Conservation (phyloP, 768 basidiomycete species). For the Amyloporia xantha region DNA sequence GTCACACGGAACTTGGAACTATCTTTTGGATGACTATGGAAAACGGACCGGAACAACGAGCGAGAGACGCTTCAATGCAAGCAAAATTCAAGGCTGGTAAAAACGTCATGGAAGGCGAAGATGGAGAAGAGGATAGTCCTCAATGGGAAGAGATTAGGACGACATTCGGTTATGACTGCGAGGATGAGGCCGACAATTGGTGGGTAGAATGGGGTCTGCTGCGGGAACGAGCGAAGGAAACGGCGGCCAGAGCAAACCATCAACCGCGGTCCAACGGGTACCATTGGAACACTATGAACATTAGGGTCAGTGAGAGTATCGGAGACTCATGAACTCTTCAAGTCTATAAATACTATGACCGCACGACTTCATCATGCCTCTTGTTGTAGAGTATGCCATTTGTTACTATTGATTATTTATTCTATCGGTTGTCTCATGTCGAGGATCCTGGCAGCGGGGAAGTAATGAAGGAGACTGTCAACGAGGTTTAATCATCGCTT, state of each 20-base stretch:
- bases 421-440: too few relatives aligned
- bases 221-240: slow-evolving; percentile 17
- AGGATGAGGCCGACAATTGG: slow-evolving; percentile 33
- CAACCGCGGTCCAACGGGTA: not conserved
- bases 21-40: slow-evolving; percentile 2
- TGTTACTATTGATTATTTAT: too few relatives aligned
- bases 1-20: not conserved
- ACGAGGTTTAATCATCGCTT: too few relatives aligned
- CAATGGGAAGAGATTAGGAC: slow-evolving; percentile 26
- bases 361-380: too few relatives aligned
- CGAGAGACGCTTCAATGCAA: slow-evolving; percentile 23
- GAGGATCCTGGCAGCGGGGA: too few relatives aligned
- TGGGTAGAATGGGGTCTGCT: slow-evolving; percentile 31
- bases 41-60: slow-evolving; percentile 14
- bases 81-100: slow-evolving; percentile 12
- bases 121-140: slow-evolving; percentile 17
- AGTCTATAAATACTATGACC: too few relatives aligned
- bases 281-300: not conserved
- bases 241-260: not conserved
- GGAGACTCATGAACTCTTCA: not conserved
- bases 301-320: not conserved
- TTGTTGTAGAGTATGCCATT: too few relatives aligned
- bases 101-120: slow-evolving; percentile 15
- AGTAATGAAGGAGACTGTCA: too few relatives aligned
- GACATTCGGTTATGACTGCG: slow-evolving; percentile 29